These are phyloP conservation scores for Ophiocordyceps camponoti-leonardi DNA, from an alignment of 2,329 filamentous ascomycete species.

Conservation along the genomic window DNA sequence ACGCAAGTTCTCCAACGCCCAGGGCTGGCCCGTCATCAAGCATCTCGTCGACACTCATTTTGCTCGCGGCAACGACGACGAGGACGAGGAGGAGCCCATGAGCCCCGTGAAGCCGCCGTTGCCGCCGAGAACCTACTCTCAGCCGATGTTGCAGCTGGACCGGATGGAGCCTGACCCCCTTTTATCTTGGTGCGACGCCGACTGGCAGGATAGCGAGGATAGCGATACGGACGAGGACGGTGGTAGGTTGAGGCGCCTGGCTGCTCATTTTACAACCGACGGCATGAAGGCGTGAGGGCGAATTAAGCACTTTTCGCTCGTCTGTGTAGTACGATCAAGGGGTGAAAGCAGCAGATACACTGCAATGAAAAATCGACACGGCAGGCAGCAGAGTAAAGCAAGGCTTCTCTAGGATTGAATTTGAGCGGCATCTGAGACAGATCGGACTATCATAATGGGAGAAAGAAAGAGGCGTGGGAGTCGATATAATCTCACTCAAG, in stretches of 20 bases:
- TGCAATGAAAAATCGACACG: too few species aligned
- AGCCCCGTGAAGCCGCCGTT: neutral
- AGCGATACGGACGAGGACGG: neutral
- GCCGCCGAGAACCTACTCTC: neutral
- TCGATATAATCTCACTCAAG: too few species aligned
- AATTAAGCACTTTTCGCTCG: too few species aligned
- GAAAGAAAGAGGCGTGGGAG: too few species aligned
- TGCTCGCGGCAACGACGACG: neutral
- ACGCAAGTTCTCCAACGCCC: conserved; percentile 91
- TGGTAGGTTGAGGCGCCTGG: neutral
- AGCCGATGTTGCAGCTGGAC: neutral
- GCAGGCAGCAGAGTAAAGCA: too few species aligned
- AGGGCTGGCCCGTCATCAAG: conserved; percentile 85
- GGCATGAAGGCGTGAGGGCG: neutral
- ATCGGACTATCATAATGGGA: too few species aligned
- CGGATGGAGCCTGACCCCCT: too few species aligned
- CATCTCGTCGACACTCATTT: conserved; percentile 17
- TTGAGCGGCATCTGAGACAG: too few species aligned
- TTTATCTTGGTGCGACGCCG: neutral
- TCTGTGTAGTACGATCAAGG: too few species aligned
- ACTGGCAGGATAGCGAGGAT: neutral
- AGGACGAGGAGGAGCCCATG: too few species aligned
- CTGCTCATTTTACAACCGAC: neutral
- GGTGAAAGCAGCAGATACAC: too few species aligned
- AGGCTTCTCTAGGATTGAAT: too few species aligned